Evolutionary conservation across 495 filamentous ascomycete species (phyloP), one percentile per base, ranked within the genome.

Genomic region (Xanthoparmelia taractica): DNA sequence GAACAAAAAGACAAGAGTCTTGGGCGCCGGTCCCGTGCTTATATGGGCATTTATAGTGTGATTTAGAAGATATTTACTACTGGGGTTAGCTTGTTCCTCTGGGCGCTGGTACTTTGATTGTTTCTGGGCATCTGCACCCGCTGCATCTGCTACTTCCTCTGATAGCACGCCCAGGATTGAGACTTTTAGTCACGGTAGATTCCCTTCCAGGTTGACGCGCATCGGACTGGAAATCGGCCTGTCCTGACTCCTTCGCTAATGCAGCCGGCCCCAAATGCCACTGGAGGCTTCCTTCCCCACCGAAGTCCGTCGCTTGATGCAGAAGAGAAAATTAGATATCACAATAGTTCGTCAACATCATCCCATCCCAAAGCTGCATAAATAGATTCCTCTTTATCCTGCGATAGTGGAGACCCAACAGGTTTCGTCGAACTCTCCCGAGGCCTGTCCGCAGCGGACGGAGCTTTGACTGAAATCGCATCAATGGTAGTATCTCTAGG

Each of bases 321-420:
- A 66, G 18, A 56, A 36, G 27, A 50, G 58, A 29, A 25, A 47
- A 25, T 64, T 4, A 27, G 20, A 38, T 13, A 17, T 70, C 55
- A 74, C 61, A 75, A 69, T 15, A 69, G 62, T 27, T 74, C 71
- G 69, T 81, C 85, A 63, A 84, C 78, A 69, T 88, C 85, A 67
- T 93, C 87, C 91, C 90, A 94, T 47, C 91, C 90, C 34, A 94
- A 71, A 41, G 77, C 75, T 72, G 87, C 83, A 70, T 88, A 95
- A 55, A 96, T 88, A 23, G 75, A 77, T 68, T 77, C 73, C 73
- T 79, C 71, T 12, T 59, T 61, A 47, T 57, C 60, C 18, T 37
- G 40, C 23, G 31, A 43, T 7, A 36, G 33, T 50, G 61, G 55
- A 25, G 43, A 27, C 13, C 4, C n/a, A 48, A 66, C 61, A 43